Base-by-base conservation (phyloP, 2,329 filamentous ascomycete genomes). In the Colletotrichum paranaense region DNA sequence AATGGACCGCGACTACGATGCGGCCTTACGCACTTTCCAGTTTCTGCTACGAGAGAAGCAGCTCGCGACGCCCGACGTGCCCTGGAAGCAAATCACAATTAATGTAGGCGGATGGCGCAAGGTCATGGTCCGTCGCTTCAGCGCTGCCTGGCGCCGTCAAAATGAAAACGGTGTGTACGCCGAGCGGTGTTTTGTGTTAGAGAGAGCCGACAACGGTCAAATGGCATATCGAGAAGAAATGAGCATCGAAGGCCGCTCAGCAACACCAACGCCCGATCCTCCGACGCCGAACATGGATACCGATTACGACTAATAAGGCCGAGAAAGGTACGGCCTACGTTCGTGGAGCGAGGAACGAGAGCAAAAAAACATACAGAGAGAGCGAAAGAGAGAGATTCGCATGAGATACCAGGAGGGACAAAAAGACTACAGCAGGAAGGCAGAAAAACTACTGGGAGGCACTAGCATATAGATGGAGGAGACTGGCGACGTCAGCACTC, bases 31-130 rank as follows among this genome's bases (percentile, higher is more conserved):
- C 30, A 82, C 77, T 0, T 80, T 87, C 52, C 74, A 75, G 9
- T 72, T 78, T 9, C 77, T 87, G n/a, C 57, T 82, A 4, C 75
- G 77, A 8, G 76, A 76, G 38, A 82, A 82, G 73, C 64, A 73
- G 53, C 69, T 58, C 14, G 49, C 67, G 32, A 67, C 64, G 5
- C 63, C 72, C 9, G 65, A 67, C 6, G 60, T 76, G 2, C 76
- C 79, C 2, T 88, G 84, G 85, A 81, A 78, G 62, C 78, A 77
- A 35, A 81, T 88, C 65, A 84, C 81, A n/a, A 79, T 88, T 69
- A 87, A 86, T 38, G 82, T 88, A 1, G 86, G 86, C 5, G 86
- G 85, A 8, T 88, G 86, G 86, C 81, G 81, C 57, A 82, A 80
- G 12, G 80, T 84, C 55, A 84, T 86, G 84, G 81, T 86, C 8